Evolutionary conservation across 805 yeast genomes (phyloP).

Genomic region (Pichia deserticola): DNA sequence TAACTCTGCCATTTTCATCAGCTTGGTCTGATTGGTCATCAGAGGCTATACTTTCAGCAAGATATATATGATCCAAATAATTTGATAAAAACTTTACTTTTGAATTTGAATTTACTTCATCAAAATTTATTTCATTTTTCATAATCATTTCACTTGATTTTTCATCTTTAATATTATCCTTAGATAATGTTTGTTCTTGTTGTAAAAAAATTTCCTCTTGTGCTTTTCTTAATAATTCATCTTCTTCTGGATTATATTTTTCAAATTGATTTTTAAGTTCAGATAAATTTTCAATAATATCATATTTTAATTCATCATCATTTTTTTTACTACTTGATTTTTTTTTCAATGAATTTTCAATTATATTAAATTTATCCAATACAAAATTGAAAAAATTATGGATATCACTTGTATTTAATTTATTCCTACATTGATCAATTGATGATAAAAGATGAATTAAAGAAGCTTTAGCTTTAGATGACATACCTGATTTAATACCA

Average conservation of each 20-base stretch:
- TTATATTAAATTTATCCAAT: conserved; percentile 15
- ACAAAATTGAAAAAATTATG: conserved; percentile 17
- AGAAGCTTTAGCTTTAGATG: conserved; percentile 16
- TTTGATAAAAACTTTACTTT: conserved; percentile 19
- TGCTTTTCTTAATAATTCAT: conserved; percentile 17
- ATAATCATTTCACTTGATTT: neutral
- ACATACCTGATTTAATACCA: conserved; percentile 12
- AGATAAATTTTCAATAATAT: conserved; percentile 19
- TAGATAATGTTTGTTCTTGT: neutral
- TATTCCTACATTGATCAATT: conserved; percentile 18
- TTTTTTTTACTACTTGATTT: conserved; percentile 16
- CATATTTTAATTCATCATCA: conserved; percentile 16
- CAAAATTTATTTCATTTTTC: no score
- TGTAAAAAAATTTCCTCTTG: conserved; percentile 10
- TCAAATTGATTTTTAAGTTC: conserved; percentile 25
- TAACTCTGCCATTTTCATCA: conserved; percentile 17
- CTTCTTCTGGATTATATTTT: conserved; percentile 21
- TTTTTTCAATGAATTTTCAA: conserved; percentile 14
- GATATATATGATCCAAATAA: conserved; percentile 27
- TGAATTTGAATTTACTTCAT: conserved; percentile 12
- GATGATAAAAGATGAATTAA: conserved; percentile 25
- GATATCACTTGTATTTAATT: conserved; percentile 7
- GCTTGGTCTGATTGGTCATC: conserved; percentile 5
- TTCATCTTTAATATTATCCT: neutral
- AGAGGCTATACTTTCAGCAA: conserved; percentile 18